phyloP scores from a whole-genome alignment of 164 flowering plant species.

The Annona cherimola region DNA sequence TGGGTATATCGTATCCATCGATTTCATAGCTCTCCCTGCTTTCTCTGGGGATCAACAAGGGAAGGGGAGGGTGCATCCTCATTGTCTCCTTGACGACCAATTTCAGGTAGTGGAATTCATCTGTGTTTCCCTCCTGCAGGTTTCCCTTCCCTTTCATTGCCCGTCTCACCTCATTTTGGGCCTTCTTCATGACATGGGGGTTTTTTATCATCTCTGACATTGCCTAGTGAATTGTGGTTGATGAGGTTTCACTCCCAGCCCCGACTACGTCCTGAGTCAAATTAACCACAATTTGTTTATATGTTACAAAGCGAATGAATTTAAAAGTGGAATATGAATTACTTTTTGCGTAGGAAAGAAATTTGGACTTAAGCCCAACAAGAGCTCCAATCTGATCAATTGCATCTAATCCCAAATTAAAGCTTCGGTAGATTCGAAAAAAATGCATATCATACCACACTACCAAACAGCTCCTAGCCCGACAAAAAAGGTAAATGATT shows the following conservation, averaged over 20 bases:
- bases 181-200: conserved; percentile 27
- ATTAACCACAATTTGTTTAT: background rate
- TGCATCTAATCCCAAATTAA: too few species aligned
- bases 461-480: too few species aligned
- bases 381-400: too few species aligned
- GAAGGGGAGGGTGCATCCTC: conserved; percentile 30
- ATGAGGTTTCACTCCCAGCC: conserved; percentile 29
- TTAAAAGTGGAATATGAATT: too few species aligned
- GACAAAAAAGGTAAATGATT: too few species aligned
- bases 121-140: conserved; percentile 15
- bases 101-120: conserved; percentile 21
- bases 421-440: too few species aligned
- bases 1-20: conserved; percentile 30
- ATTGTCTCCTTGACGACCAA: conserved; percentile 29
- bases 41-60: conserved; percentile 37
- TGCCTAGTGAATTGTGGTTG: conserved; percentile 27
- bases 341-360: too few species aligned
- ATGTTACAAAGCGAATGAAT: background rate
- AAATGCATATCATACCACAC: too few species aligned
- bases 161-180: conserved; percentile 25
- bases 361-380: too few species aligned
- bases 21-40: conserved; percentile 24
- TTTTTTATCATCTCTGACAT: conserved; percentile 26
- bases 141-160: conserved; percentile 11
- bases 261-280: conserved; percentile 26